Base-by-base conservation (phyloP, 2,329 filamentous ascomycete species). In the Fulvia fulva region DNA sequence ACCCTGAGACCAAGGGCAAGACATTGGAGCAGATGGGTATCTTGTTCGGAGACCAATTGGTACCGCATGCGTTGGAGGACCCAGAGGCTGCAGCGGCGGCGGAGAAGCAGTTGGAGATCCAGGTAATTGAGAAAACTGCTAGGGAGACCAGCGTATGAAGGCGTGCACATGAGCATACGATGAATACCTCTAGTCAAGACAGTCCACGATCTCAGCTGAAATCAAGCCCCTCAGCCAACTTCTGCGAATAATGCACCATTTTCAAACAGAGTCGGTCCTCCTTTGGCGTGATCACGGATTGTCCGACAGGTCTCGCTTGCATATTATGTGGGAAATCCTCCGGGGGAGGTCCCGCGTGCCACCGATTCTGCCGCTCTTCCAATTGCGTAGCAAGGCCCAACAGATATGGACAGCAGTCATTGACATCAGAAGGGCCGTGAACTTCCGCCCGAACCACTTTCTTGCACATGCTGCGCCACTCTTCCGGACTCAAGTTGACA, bases 371-470 rank as follows among this genome's bases (percentile, higher is more conserved):
- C 59, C 78, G 67, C 25, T 71, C 57, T 62, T 78, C 74, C 63
- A 77, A 71, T 55, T 73, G 68, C 23, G 72, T 65, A 4, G 77
- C 58, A 19, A 80, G 55, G 2, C 65, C 67, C 47, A 71, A 58
- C 9, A 81, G 61, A 14, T 71, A 74, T 19, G 57, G 57, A 60
- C 68, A 68, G 50, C 68, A 67, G 1, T 57, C 58, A 52, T 66
- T 63, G 3, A 66, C 66, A 19, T 67, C 64, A 1, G 52, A 49
- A 2, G 65, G 72, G 0, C 77, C 78, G 7, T 74, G 46, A 1
- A 81, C 67, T 63, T 79, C 77, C 1, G 72, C 73, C 55, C 69
- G 74, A 23, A 81, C 69, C n/a, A 76, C 77, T 52, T 74, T 75
- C 64, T 78, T 77, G 3, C 74, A 75, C 50, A 81, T 60, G 8